Base-by-base conservation (phyloP, 1,139 yeast genomes). In the Suhomyces coccinellae region DNA sequence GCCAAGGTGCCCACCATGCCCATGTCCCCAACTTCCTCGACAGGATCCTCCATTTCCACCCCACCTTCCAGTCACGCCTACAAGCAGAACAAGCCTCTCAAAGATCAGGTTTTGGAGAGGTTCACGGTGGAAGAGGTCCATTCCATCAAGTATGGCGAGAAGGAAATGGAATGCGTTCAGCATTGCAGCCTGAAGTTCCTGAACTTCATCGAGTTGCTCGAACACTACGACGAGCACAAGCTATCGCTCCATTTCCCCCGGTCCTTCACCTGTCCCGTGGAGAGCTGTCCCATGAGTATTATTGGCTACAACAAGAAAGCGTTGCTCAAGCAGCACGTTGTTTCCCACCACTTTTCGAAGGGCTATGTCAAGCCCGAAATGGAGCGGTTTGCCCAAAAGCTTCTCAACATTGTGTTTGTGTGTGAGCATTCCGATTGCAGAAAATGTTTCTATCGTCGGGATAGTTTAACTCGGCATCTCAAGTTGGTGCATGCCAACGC, bases 321-420 rank as follows among this genome's bases (percentile, higher is more conserved):
- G 5, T 86, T 83, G 52, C 73, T 83, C 49, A 68, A 79, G 48
- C 76, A 88, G 48, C 90, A 85, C 53, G 75, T 80, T 49, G 75
- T 79, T 28, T 69, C 76, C 33, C 83, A 82, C 52, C 90, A 85
- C 56, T 52, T 56, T 33, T 36, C 49, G 17, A 51, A 54, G 33
- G 63, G 62, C 2, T 49, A 53, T 34, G 56, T 65, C 11, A 48
- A 50, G 26, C 51, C 55, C 11, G 57, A 55, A 34, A 56, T 44
- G 42, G 36, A 42, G 16, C 22, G 41, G 28, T 44, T 45, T 39
- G 35, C 49, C 7, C 17, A 35, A 8, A 36, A 43, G 38, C 34
- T 46, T n/a, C 45, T 40, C n/a, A 27, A 20, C 4, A 44, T 48
- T 4, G 47, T 55, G 7, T 58, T 55, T 41, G 51, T 53, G 11